Base-by-base conservation (phyloP, 352 stramenopile species). In the Hyaloperonospora brassicae region DNA sequence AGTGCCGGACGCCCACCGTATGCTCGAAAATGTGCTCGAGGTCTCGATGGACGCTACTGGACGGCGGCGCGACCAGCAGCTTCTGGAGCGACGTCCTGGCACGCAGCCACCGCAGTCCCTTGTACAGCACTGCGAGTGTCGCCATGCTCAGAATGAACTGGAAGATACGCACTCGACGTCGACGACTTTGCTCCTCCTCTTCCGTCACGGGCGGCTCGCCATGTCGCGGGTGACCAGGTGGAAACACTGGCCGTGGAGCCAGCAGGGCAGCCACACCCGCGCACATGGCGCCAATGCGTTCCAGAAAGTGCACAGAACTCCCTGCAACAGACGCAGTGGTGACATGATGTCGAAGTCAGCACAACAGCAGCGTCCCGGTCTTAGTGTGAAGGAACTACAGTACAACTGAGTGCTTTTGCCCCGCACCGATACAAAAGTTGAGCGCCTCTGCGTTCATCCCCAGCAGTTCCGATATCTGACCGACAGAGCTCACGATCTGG, bases 291-390 rank as follows among this genome's bases (percentile, higher is more conserved):
- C 76, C 77, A 72, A 92, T 89, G 40, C 82, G 73, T 61, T 92
- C 82, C n/a, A 90, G 50, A 52, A 92, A 92, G 48, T 92, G 70
- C 7, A 92, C 78, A 57, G 89, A 92, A 50, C 77, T 90, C 5
- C 76, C 75, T 84, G 50, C 44, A 54, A 49, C 14, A 13, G 5
- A 25, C 21, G 24, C n/a, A n/a, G n/a, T n/a, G n/a, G n/a, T n/a
- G n/a, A n/a, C n/a, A 35, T 3, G 7, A 3, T 31, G 3, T 31
- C 3, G 27, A 8, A 8, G 27, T 31, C 27, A 31, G 27, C 27
- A 31, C 27, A 31, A 7, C 27, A 31, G 27, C 27, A 31, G 27
- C 27, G 7, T 7, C 27, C 7, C 27, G 27, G 3, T 31, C 27
- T 31, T 7, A 31, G 3, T 31, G 3, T 31, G 27, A 31, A 31